These are phyloP conservation scores for Brachypodium distachyon DNA, from an alignment of 202 grass and related monocot species.

Conservation along the genomic window DNA sequence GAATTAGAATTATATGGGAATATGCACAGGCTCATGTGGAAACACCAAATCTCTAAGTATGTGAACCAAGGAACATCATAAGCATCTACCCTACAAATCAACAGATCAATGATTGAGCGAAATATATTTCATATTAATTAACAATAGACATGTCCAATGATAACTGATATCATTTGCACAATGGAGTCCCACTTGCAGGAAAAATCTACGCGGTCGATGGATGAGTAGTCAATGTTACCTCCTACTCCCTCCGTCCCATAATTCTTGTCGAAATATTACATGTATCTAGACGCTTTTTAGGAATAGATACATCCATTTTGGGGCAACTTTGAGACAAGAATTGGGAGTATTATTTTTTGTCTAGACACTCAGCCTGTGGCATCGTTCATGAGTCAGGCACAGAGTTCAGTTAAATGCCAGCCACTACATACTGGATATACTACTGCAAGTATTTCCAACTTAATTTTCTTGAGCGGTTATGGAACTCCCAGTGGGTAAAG, in stretches of 20 bases:
- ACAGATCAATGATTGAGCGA: background rate
- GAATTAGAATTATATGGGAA: slow-evolving; percentile 5
- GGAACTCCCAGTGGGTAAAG: background rate
- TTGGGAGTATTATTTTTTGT: too few relatives aligned
- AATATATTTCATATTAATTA: background rate
- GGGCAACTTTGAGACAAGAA: too few relatives aligned
- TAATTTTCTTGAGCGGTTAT: too few relatives aligned
- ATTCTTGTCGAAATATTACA: too few relatives aligned
- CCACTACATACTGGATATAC: background rate
- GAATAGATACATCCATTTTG: too few relatives aligned
- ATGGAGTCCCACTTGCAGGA: background rate
- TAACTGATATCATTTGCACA: background rate
- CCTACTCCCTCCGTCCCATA: too few relatives aligned
- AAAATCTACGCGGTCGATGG: background rate
- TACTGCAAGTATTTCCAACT: too few relatives aligned
- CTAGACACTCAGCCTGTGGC: background rate
- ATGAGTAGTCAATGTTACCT: background rate
- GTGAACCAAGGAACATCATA: background rate
- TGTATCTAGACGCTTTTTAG: too few relatives aligned
- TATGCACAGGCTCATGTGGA: background rate
- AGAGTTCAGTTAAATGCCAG: background rate
- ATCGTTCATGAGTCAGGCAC: background rate
- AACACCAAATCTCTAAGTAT: background rate
- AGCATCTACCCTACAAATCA: slow-evolving; percentile 1
- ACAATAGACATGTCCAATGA: background rate